phyloP scores from a whole-genome alignment of 257 asterid species.

The Scutellaria barbata region DNA sequence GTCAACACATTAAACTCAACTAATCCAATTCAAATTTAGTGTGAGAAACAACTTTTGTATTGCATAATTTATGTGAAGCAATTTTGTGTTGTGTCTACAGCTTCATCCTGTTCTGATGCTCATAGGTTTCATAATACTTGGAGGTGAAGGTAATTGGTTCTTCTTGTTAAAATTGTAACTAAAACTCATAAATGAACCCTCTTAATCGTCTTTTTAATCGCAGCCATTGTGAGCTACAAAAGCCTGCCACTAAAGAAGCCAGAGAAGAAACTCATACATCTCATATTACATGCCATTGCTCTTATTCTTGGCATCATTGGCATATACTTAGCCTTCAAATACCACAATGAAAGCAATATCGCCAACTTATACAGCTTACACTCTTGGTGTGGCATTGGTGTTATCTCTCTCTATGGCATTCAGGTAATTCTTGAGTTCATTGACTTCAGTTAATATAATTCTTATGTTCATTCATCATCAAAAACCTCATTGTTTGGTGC shows the following conservation, averaged over 20 bases:
- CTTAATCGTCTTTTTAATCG: slow-evolving; percentile 25
- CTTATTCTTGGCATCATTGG: slow-evolving; percentile 87
- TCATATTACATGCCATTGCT: slow-evolving; percentile 72
- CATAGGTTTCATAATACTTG: slow-evolving; percentile 73
- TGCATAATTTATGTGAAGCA: not conserved
- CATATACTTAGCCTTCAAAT: slow-evolving; percentile 81
- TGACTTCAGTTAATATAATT: no score
- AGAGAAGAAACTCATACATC: slow-evolving; percentile 82
- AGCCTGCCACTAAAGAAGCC: slow-evolving; percentile 75
- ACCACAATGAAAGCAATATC: slow-evolving; percentile 81
- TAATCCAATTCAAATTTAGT: not conserved
- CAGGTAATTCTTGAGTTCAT: slow-evolving; percentile 57
- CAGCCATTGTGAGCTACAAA: slow-evolving; percentile 95
- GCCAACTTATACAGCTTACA: slow-evolving; percentile 93
- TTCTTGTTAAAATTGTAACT: not conserved
- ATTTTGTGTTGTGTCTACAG: slow-evolving; percentile 48
- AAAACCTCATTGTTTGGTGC: not conserved
- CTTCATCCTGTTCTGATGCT: slow-evolving; percentile 94
- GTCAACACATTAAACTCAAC: not conserved
- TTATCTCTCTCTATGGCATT: slow-evolving; percentile 76
- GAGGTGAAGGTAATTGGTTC: slow-evolving; percentile 80
- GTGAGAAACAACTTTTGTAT: not conserved
- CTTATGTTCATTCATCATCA: not conserved
- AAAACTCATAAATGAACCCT: not conserved
- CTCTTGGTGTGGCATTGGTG: slow-evolving; percentile 95